These are phyloP conservation scores for Linnemannia schmuckeri DNA, from an alignment of 192 early-diverging fungal species.

Conservation along the genomic window DNA sequence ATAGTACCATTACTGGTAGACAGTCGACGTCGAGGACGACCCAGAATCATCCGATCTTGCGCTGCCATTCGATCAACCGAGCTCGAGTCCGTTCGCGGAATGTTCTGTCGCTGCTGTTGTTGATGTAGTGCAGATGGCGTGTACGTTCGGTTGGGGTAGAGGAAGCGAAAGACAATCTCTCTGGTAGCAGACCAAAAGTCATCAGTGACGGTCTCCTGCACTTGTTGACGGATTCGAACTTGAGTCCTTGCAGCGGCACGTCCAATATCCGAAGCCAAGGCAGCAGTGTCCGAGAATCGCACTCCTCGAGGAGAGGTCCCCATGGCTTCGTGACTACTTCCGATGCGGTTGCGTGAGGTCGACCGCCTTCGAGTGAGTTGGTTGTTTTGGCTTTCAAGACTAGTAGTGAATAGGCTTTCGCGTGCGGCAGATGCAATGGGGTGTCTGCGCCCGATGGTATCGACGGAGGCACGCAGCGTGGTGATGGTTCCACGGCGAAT, in stretches of 20 bases:
- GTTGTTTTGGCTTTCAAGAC: neutral
- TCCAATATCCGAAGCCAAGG: neutral
- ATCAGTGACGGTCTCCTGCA: neutral
- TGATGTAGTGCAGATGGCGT: neutral
- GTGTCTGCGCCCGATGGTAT: neutral
- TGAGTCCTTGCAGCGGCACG: slow-evolving; percentile 4
- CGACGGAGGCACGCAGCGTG: neutral
- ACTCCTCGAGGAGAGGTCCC: neutral
- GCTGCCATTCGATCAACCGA: neutral
- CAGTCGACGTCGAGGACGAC: slow-evolving; percentile 6
- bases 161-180: neutral
- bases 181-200: slow-evolving; percentile 10
- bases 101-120: neutral
- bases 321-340: neutral
- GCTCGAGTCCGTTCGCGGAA: neutral
- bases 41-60: neutral
- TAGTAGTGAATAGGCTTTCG: neutral
- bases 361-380: neutral
- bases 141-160: slow-evolving; percentile 18
- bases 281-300: neutral
- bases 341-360: neutral
- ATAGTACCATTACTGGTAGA: neutral
- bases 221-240: neutral
- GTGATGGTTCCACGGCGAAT: neutral
- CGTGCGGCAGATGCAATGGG: slow-evolving; percentile 5